phyloP scores from a whole-genome alignment of 2,329 filamentous ascomycete genomes.

The Chrysoporthe deuterocubensis region DNA sequence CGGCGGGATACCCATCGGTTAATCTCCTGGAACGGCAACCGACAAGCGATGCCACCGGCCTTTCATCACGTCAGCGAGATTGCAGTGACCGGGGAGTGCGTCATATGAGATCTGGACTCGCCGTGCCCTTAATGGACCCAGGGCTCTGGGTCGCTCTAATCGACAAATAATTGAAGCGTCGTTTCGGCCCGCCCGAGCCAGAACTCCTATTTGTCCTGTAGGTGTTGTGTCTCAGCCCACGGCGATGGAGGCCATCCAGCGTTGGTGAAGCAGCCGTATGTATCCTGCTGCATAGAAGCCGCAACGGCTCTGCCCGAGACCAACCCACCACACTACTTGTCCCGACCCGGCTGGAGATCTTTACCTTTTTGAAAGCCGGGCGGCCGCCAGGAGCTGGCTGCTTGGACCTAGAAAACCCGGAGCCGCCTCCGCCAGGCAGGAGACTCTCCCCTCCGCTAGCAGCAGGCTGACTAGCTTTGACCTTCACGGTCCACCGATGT shows the following conservation, averaged over 20 bases:
- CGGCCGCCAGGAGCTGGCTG: no score
- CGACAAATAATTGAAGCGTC: background rate
- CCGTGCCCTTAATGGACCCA: background rate
- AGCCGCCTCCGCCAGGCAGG: background rate
- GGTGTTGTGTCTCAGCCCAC: background rate
- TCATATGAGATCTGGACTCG: background rate
- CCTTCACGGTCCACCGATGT: background rate
- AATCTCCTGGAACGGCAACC: background rate
- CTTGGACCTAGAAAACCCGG: no score
- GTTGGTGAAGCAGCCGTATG: background rate
- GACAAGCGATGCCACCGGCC: background rate
- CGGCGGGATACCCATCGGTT: background rate
- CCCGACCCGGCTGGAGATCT: background rate
- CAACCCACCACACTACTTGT: background rate
- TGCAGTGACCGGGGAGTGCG: background rate
- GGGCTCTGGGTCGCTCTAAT: background rate
- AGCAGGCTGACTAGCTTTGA: background rate
- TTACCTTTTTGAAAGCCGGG: background rate
- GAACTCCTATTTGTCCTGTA: background rate
- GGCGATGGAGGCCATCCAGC: background rate
- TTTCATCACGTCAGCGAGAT: slow-evolving; percentile 7
- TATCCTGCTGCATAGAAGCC: background rate
- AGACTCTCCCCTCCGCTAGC: background rate
- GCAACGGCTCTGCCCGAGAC: background rate
- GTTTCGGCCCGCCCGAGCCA: background rate